These are phyloP conservation scores for Entomortierella parvispora DNA, from an alignment of 192 early-diverging fungal species.

Conservation along the genomic window DNA sequence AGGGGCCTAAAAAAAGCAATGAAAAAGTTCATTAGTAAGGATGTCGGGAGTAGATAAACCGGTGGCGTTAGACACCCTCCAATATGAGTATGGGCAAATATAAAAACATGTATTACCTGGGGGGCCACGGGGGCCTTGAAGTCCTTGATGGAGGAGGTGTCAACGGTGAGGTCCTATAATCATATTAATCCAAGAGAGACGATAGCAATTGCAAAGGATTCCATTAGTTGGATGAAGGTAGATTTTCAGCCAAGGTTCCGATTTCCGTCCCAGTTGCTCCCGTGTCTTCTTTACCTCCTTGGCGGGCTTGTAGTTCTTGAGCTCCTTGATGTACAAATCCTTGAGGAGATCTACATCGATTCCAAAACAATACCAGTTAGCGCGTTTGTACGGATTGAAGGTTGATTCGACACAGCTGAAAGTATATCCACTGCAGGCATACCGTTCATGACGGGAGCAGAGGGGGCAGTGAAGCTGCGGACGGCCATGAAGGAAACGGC, in stretches of 20 bases:
- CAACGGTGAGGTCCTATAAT: constrained; percentile 36
- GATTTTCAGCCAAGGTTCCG: no score
- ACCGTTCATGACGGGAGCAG: constrained; percentile 63
- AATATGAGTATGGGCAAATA: no score
- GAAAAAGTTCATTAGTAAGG: neutral
- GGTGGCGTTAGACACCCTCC: no score
- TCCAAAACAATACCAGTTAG: neutral
- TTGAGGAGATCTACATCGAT: constrained; percentile 63
- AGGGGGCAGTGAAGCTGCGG: constrained; percentile 60
- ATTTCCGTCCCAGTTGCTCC: neutral
- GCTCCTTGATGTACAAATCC: constrained; percentile 65
- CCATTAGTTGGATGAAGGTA: neutral
- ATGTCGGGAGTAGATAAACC: no score
- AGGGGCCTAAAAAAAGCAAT: constrained; percentile 16
- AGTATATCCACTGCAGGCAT: constrained; percentile 1
- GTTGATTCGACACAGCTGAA: neutral
- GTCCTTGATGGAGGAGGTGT: constrained; percentile 50
- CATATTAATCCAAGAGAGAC: neutral
- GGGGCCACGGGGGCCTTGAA: constrained; percentile 48
- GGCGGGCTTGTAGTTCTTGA: constrained; percentile 65
- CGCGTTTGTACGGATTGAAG: neutral
- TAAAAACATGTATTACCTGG: constrained; percentile 32
- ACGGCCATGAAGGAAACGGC: constrained; percentile 63
- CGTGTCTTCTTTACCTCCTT: constrained; percentile 46
- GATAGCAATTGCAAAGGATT: neutral